Percentiles rank a stretch among this genome's conserved stretches.
Evolutionary conservation across 1,284 basidiomycete genomes (phyloP).

Genomic region (Pulveroboletus sp.): DNA sequence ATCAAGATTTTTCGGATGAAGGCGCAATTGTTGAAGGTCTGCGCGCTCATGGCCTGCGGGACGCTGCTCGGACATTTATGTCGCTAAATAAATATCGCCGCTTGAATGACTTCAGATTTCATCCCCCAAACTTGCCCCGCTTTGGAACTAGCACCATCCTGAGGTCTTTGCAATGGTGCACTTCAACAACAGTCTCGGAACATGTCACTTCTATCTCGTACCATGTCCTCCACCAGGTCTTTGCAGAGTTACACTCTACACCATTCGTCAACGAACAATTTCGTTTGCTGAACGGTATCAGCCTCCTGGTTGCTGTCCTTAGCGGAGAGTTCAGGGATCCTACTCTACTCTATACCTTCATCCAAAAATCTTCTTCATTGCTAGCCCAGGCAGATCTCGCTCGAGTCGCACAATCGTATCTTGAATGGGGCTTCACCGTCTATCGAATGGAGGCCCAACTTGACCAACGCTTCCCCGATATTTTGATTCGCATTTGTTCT

Average conservation of each 20-base stretch:
- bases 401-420: conserved; percentile 65
- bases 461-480: conserved; percentile 56
- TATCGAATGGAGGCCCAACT: conserved; percentile 40
- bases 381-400: conserved; percentile 69
- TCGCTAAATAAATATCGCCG: conserved; percentile 49
- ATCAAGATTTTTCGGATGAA: conserved; percentile 47
- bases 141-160: conserved; percentile 50
- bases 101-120: conserved; percentile 45
- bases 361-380: conserved; percentile 64
- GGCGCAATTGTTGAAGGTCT: conserved; percentile 50
- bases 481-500: conserved; percentile 61
- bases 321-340: conserved; percentile 51
- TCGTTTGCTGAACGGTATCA: conserved; percentile 71
- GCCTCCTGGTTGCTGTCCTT: conserved; percentile 66
- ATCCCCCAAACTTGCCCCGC: conserved; percentile 60
- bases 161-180: conserved; percentile 58
- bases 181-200: conserved; percentile 34
- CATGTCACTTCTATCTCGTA: conserved; percentile 59
- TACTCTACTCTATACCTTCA: conserved; percentile 61
- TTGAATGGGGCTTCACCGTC: conserved; percentile 70
- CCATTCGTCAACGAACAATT: conserved; percentile 87
- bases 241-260: conserved; percentile 62
- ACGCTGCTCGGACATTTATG: conserved; percentile 42
- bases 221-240: conserved; percentile 72
- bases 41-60: conserved; percentile 29